A percentile compares a stretch with the other conserved stretches of the same genome.
Evolutionary conservation across 345 rosid species (phyloP).

Genomic region (Citrus unshiu): DNA sequence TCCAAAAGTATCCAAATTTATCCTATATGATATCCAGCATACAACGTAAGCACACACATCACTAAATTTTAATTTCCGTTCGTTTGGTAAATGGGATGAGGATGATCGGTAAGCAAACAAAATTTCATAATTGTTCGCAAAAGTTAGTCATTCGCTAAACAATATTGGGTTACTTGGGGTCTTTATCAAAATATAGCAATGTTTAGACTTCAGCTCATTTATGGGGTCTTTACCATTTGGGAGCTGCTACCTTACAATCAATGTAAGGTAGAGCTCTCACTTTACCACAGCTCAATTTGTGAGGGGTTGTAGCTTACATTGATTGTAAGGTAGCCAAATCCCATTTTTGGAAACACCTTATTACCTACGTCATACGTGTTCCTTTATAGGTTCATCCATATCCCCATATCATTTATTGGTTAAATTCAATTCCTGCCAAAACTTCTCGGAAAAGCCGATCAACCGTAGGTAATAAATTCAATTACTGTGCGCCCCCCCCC

Average conservation of each 20-base stretch:
- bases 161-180: background rate
- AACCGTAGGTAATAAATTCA: too few species aligned
- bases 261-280: too few species aligned
- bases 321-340: too few species aligned
- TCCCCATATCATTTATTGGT: background rate
- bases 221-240: too few species aligned
- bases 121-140: background rate
- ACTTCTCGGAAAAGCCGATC: too few species aligned
- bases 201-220: too few species aligned
- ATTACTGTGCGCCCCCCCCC: too few species aligned
- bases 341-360: background rate
- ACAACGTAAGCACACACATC: background rate
- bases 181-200: background rate
- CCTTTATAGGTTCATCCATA: background rate
- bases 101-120: too few species aligned
- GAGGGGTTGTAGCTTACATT: too few species aligned
- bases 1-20: background rate
- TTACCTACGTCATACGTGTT: background rate
- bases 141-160: background rate
- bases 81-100: background rate
- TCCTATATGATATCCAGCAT: background rate
- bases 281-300: too few species aligned
- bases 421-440: background rate
- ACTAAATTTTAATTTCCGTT: background rate
- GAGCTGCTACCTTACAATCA: too few species aligned